phyloP scores from a whole-genome alignment of 768 basidiomycete species.

The Amanita rubescens region DNA sequence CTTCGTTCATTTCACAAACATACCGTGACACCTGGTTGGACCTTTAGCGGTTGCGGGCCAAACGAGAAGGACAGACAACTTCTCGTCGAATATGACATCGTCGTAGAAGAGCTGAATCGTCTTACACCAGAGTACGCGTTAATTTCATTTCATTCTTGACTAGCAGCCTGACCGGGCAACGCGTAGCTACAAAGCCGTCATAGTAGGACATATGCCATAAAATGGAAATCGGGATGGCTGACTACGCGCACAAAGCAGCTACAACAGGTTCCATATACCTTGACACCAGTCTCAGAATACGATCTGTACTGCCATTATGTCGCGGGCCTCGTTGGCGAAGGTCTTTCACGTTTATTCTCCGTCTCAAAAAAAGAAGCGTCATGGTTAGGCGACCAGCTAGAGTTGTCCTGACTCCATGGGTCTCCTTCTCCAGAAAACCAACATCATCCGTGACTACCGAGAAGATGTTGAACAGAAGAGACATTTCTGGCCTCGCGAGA shows the following conservation, averaged over 20 bases:
- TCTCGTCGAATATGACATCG: constrained; percentile 72
- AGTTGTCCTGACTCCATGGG: constrained; percentile 92
- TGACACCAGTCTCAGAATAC: constrained; percentile 74
- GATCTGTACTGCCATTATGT: constrained; percentile 99
- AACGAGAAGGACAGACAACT: constrained; percentile 85
- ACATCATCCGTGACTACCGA: constrained; percentile 92
- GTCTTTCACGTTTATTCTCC: constrained; percentile 81
- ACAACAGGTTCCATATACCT: constrained; percentile 64
- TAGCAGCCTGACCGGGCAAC: constrained; percentile 3
- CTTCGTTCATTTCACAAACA: constrained; percentile 77
- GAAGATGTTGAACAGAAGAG: constrained; percentile 84
- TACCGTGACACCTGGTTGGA: constrained; percentile 81
- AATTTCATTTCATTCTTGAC: background rate
- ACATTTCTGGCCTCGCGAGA: constrained; percentile 92
- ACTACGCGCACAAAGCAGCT: constrained; percentile 81
- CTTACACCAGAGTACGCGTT: constrained; percentile 54
- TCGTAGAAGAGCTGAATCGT: constrained; percentile 73
- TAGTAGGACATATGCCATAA: constrained; percentile 76
- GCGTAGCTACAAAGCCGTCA: constrained; percentile 64
- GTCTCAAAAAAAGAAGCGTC: constrained; percentile 76
- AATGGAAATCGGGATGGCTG: constrained; percentile 95
- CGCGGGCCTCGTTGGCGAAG: constrained; percentile 95
- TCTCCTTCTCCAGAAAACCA: constrained; percentile 94
- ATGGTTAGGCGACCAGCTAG: constrained; percentile 73
- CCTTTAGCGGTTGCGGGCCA: constrained; percentile 72